Conservation (phyloP, 106 monocot genomes). For the Phalaenopsis equestris region DNA sequence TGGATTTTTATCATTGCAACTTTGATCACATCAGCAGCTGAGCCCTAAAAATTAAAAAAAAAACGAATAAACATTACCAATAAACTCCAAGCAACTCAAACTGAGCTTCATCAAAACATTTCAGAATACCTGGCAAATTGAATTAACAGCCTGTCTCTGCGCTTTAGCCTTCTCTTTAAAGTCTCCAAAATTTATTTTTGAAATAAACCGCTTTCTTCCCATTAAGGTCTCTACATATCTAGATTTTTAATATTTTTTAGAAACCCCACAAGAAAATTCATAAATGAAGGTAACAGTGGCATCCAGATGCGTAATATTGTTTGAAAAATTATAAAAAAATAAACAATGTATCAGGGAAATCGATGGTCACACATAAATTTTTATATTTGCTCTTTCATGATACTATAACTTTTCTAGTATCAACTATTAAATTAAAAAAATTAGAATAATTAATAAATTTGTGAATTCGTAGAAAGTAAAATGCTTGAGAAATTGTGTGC, state of each 20-base stretch:
- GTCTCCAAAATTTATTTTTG: constrained; percentile 81
- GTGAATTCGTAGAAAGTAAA: neutral
- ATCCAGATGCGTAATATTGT: neutral
- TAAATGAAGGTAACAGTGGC: neutral
- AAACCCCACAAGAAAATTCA: neutral
- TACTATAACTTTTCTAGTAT: neutral
- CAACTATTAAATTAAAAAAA: neutral
- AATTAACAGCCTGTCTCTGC: constrained; percentile 97
- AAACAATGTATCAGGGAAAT: neutral
- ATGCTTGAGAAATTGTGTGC: neutral
- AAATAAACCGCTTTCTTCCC: constrained; percentile 81
- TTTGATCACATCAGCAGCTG: constrained; percentile 97
- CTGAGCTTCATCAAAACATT: neutral
- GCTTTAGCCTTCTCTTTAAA: constrained; percentile 88
- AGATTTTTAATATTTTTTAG: neutral
- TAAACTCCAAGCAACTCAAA: neutral
- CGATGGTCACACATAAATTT: neutral
- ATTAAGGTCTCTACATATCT: constrained; percentile 86
- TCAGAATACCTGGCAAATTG: constrained; percentile 81
- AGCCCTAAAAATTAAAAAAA: constrained; percentile 41
- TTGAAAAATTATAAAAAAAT: neutral
- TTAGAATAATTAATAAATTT: neutral
- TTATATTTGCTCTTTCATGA: neutral
- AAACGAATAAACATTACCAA: constrained; percentile 7
- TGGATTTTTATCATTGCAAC: constrained; percentile 94